Conservation (phyloP, 495 filamentous ascomycete species). For the Parmelia sp. region DNA sequence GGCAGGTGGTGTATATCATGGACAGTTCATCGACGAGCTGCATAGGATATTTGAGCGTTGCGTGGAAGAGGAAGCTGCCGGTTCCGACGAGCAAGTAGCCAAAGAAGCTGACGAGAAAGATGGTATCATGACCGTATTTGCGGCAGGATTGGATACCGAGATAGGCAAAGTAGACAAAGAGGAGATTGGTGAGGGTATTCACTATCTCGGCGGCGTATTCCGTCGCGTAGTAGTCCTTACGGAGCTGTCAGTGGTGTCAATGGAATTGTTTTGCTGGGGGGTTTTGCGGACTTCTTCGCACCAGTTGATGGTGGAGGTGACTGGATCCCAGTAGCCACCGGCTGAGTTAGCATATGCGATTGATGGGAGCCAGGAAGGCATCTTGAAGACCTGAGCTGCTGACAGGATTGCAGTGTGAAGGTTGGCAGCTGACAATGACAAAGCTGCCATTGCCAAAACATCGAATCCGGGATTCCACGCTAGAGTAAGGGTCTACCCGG, state of each 20-base stretch:
- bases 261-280: not conserved
- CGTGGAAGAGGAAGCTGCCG: conserved; percentile 77
- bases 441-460: not conserved
- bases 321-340: conserved; percentile 74
- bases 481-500: not conserved
- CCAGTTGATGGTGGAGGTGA: conserved; percentile 88
- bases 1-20: conserved; percentile 95
- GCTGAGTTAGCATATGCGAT: conserved; percentile 61
- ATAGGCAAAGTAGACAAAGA: conserved; percentile 68
- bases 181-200: conserved; percentile 72
- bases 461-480: not conserved
- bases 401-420: too few relatives aligned
- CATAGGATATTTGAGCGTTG: conserved; percentile 89
- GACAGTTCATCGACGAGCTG: conserved; percentile 92
- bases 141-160: conserved; percentile 67
- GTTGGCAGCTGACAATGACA: not conserved
- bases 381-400: conserved; percentile 11
- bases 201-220: conserved; percentile 57
- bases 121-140: conserved; percentile 60
- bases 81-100: conserved; percentile 76
- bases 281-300: conserved; percentile 68
- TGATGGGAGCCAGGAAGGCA: conserved; percentile 39
- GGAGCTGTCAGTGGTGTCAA: conserved; percentile 1
- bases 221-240: conserved; percentile 56
- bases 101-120: conserved; percentile 64